Base-by-base conservation (phyloP, 176 grass and related monocot genomes). In the Oryza meyeriana region DNA sequence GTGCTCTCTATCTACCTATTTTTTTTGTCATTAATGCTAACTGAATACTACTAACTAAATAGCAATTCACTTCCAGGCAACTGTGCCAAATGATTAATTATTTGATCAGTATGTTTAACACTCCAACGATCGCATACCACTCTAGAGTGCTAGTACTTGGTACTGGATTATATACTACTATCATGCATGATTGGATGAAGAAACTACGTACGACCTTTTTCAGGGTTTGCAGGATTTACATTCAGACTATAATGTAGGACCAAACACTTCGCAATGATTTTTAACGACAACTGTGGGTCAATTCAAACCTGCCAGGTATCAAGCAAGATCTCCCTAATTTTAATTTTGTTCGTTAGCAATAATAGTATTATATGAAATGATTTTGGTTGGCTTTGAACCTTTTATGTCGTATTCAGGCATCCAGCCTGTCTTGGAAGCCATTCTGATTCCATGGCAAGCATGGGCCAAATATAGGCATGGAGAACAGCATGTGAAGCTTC, bases 1-100 rank as follows among this genome's bases (percentile, higher is more conserved):
- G n/a, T 35, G 66, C 20, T 24, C 55, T 25, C 55, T 22, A n/a
- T n/a, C n/a, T n/a, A n/a, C n/a, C 50, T 55, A 55, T 20, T 59
- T 59, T 59, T 59, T 25, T 59, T 22, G 8, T 2, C 20, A 55
- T 55, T n/a, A 55, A 59, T 59, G 55, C 55, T 59, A 59, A 59
- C 22, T 58, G 22, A 58, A 58, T 52, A 52, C 48, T 52, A 2
- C 40, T 11, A 42, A 42, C 11, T 12, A 42, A 79, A 24, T 66
- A 41, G 42, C 26, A 32, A 63, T 34, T 79, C 26, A 32, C 62
- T 50, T 79, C 32, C 30, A 57, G 25, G 78, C 78, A 69, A 35
- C 22, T 17, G 8, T 28, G 30, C 7, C 12, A 68, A 68, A 68
- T 79, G 63, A 80, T 80, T 67, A 33, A 75, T 79, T 26, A 47